These are phyloP conservation scores for Verticillium isaacii DNA, from an alignment of 2,329 filamentous ascomycete genomes.

Conservation along the genomic window DNA sequence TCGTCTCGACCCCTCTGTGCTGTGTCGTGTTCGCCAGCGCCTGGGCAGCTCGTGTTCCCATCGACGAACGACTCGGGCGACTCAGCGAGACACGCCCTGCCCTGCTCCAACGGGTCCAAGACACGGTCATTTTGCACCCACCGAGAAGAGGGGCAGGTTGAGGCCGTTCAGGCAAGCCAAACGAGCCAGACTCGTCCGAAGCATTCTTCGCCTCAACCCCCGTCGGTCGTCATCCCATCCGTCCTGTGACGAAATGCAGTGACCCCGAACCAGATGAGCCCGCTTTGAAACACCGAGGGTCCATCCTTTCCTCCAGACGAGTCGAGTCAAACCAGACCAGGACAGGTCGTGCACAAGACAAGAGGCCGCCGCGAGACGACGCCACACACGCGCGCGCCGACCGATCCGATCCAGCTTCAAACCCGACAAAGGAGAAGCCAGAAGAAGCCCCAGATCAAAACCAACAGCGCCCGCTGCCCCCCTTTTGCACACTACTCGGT, in stretches of 20 bases:
- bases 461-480: neutral
- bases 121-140: neutral
- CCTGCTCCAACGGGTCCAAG: neutral
- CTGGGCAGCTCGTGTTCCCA: neutral
- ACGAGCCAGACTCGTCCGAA: neutral
- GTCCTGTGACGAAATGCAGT: neutral
- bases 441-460: neutral
- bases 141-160: neutral
- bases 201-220: neutral
- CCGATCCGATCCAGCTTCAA: neutral
- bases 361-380: neutral
- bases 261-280: neutral
- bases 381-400: neutral
- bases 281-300: neutral
- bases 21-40: neutral
- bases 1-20: neutral
- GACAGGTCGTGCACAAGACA: neutral
- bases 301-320: neutral
- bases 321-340: neutral
- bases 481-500: neutral
- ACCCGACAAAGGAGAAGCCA: neutral
- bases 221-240: neutral
- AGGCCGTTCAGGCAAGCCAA: neutral
- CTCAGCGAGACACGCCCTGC: no score
- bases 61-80: neutral